Conservation (phyloP, 192 early-diverging fungal species). For the Chytriomyces sp. region DNA sequence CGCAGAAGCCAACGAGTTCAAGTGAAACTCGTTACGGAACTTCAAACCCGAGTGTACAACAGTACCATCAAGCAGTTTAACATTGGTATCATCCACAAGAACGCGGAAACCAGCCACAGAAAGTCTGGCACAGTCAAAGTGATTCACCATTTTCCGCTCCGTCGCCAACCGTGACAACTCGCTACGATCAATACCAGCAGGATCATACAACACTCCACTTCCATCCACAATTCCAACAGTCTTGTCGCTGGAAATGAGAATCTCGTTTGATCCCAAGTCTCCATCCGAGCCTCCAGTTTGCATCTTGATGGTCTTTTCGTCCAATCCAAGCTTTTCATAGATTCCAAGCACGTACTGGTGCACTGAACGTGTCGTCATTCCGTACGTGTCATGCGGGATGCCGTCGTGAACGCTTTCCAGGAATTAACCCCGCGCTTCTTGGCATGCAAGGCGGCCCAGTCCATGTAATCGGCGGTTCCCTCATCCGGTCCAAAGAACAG, state of each 20-base stretch:
- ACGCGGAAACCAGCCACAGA: conserved; percentile 87
- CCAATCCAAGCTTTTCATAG: conserved; percentile 64
- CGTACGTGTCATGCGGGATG: conserved; percentile 96
- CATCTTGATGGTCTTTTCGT: conserved; percentile 88
- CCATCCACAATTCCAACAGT: conserved; percentile 95
- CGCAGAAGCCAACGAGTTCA: conserved; percentile 76
- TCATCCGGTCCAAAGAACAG: conserved; percentile 99
- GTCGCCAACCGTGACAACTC: conserved; percentile 86
- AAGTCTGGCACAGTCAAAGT: conserved; percentile 86
- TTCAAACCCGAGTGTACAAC: conserved; percentile 84
- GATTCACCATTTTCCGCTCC: conserved; percentile 81
- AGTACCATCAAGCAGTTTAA: conserved; percentile 86
- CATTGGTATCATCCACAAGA: conserved; percentile 87
- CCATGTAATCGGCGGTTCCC: conserved; percentile 98
- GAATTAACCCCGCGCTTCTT: conserved; percentile 80
- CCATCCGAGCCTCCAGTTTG: conserved; percentile 99
- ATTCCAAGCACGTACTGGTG: conserved; percentile 99
- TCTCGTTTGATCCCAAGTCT: conserved; percentile 97
- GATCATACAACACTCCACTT: conserved; percentile 92
- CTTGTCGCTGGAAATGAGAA: conserved; percentile 96
- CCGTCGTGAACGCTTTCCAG: conserved; percentile 99
- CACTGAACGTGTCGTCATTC: conserved; percentile 98
- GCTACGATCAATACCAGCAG: conserved; percentile 85
- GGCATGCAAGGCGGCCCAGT: conserved; percentile 97
- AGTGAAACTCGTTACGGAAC: conserved; percentile 98